Conservation (phyloP, 2,329 filamentous ascomycete genomes). For the Aspergillus flavus region DNA sequence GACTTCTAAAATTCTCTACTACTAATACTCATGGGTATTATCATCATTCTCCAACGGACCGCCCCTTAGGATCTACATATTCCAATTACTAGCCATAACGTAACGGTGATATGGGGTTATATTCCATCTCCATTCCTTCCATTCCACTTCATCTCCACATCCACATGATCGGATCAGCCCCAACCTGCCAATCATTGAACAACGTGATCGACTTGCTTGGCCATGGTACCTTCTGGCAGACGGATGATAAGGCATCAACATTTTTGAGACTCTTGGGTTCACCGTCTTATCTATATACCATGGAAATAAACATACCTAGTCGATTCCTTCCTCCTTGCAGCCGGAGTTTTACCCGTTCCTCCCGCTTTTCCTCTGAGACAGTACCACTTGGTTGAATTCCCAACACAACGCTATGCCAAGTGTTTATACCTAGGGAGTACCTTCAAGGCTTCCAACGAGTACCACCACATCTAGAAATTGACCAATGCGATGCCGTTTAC, state of each 20-base stretch:
- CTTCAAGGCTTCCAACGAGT: background rate
- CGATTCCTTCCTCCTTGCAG: background rate
- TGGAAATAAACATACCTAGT: background rate
- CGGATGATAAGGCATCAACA: slow-evolving; percentile 5
- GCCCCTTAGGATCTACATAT: background rate
- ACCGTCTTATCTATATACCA: slow-evolving; percentile 1
- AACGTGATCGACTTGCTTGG: slow-evolving; percentile 24
- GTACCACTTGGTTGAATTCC: background rate
- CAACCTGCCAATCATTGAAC: slow-evolving; percentile 22
- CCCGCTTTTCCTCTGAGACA: background rate
- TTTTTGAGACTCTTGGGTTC: background rate
- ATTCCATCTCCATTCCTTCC: slow-evolving; percentile 5
- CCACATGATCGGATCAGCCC: slow-evolving; percentile 16
- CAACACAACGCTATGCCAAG: background rate
- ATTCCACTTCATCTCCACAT: slow-evolving; percentile 12
- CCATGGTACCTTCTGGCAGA: slow-evolving; percentile 1
- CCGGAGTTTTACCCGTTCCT: background rate
- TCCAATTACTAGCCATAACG: background rate
- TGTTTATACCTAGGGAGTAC: background rate
- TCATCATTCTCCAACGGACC: background rate
- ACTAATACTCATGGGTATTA: background rate
- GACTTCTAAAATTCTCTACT: background rate
- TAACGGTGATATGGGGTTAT: background rate
- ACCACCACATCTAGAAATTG: background rate
- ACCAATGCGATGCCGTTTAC: slow-evolving; percentile 1